These are phyloP conservation scores for Globisporangium mamillatum DNA, from an alignment of 352 stramenopile genomes.

Conservation along the genomic window DNA sequence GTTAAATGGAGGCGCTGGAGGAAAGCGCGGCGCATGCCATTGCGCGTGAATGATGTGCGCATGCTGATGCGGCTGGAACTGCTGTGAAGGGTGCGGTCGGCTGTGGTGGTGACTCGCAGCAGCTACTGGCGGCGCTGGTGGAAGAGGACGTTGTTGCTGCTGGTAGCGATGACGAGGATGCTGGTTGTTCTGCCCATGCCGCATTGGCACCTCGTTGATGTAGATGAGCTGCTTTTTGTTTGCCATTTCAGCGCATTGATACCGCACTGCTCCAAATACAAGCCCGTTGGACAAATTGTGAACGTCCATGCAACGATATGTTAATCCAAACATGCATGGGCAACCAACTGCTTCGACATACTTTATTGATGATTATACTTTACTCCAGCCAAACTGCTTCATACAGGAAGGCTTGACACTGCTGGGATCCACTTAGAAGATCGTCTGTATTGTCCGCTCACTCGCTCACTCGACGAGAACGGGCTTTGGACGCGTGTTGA, in stretches of 20 bases:
- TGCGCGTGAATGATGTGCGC: not conserved
- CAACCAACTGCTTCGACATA: not conserved
- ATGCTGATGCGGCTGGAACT: not conserved
- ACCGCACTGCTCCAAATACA: slow-evolving; percentile 4
- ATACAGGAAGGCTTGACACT: not conserved
- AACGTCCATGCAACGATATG: not conserved
- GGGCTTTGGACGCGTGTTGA: slow-evolving; percentile 72
- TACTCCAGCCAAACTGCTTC: not conserved
- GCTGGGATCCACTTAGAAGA: not conserved
- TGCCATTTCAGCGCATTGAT: not conserved
- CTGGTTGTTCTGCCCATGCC: not conserved
- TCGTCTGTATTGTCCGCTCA: not conserved
- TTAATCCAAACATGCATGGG: not conserved
- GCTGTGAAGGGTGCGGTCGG: not conserved
- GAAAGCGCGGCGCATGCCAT: not conserved
- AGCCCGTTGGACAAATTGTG: not conserved
- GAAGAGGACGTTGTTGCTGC: not conserved
- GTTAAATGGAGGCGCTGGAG: not conserved
- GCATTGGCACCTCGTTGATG: not conserved
- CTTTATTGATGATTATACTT: not conserved
- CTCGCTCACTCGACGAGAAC: slow-evolving; percentile 31
- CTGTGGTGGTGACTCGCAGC: not conserved
- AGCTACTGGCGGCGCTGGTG: not conserved
- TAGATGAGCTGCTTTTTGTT: not conserved
- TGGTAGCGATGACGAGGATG: not conserved